phyloP scores from a whole-genome alignment of 1,139 yeast species.

The Kluyveromyces sp. region DNA sequence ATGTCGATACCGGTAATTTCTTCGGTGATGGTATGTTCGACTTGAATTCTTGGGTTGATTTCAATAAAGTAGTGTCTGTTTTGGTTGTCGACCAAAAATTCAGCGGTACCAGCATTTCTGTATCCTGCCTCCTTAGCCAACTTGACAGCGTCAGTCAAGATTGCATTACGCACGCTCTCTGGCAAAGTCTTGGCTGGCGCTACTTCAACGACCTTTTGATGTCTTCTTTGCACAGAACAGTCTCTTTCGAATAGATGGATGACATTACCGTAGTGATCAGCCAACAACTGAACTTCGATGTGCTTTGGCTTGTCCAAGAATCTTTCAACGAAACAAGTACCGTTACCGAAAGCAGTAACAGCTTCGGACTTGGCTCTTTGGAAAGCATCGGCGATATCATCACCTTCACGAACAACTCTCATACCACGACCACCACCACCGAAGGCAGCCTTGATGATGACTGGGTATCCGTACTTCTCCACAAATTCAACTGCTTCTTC shows the following conservation, averaged over 20 bases:
- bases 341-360: slow-evolving; percentile 89
- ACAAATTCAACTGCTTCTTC: slow-evolving; percentile 78
- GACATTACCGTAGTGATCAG: slow-evolving; percentile 90
- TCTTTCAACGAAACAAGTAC: slow-evolving; percentile 95
- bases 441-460: slow-evolving; percentile 95
- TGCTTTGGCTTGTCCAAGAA: slow-evolving; percentile 94
- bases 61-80: slow-evolving; percentile 97
- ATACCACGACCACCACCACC: slow-evolving; percentile 99
- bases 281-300: slow-evolving; percentile 93
- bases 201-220: slow-evolving; percentile 97
- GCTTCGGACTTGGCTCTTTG: slow-evolving; percentile 94
- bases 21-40: slow-evolving; percentile 97
- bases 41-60: slow-evolving; percentile 97
- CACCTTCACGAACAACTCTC: slow-evolving; percentile 98
- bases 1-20: slow-evolving; percentile 97
- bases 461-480: slow-evolving; percentile 82
- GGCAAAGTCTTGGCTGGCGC: slow-evolving; percentile 98
- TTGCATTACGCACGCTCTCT: slow-evolving; percentile 74
- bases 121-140: slow-evolving; percentile 84
- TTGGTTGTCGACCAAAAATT: slow-evolving; percentile 87
- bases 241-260: slow-evolving; percentile 96
- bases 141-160: slow-evolving; percentile 87
- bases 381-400: slow-evolving; percentile 86
- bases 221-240: slow-evolving; percentile 98
- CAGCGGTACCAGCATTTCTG: slow-evolving; percentile 98